Evolutionary conservation across 768 basidiomycete genomes (phyloP), one percentile per base, ranked within the genome.

Genomic region (Podaxis carcinomalis): DNA sequence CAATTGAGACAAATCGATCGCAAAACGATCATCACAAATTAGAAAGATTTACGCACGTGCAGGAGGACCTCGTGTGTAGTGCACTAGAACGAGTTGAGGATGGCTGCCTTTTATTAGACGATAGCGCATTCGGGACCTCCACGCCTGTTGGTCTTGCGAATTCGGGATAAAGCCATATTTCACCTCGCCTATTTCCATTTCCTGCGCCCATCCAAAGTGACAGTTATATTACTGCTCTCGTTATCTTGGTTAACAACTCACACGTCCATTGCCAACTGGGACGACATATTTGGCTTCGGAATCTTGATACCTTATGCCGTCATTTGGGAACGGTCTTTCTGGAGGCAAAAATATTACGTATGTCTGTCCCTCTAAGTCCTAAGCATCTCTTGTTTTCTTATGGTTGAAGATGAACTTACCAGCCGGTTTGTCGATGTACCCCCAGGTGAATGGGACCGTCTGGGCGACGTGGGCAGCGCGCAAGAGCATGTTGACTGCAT

Each of bases 101-200:
- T 90, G 84, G 0, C 90, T 89, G 28, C 89, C 90, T 69, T 89
- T 91, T 46, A 74, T 62, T 39, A 94, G 78, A 39, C 92, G 85
- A 69, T 82, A 93, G 5, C 89, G 84, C 52, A 90, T 77, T 51
- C 92, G 82, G 51, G 85, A 69, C 14, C 91, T 85, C 72, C 80
- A 89, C 32, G 92, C 91, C 62, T 69, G 76, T 7, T 76, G 68
- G 64, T 93, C 92, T 46, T 75, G 74, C 1, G 78, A 75, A 44
- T 80, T 81, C 14, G 92, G 92, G n/a, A 90, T 72, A 70, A 91
- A 94, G 1, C 92, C 92, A 66, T 73, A 86, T 69, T 89, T 92
- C 27, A 82, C 72, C 71, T 94, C 92, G 58, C 77, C 69, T 1
- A 93, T 80, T 74, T 93, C 92, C 14, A 94, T 78, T 72, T 93